Evolutionary conservation across 148 eudicot genomes (phyloP).

Genomic region (Polygonum aviculare): DNA sequence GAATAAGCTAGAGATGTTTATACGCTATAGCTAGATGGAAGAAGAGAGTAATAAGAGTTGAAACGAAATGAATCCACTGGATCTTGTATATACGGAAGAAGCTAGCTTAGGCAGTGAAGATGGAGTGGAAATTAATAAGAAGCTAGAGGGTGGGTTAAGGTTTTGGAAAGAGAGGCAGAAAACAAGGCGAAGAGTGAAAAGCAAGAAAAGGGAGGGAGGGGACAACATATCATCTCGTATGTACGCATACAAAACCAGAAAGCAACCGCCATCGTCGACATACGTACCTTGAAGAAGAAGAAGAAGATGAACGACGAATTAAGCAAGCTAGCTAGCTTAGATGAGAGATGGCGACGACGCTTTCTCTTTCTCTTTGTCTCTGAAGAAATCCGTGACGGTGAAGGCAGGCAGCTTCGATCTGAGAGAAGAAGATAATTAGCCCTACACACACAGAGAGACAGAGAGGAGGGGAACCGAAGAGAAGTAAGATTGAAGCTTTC

Average conservation of each 20-base stretch:
- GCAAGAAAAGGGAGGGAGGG: background rate
- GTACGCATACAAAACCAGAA: background rate
- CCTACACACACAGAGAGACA: background rate
- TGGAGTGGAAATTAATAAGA: no score
- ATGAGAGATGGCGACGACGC: background rate
- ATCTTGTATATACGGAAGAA: no score
- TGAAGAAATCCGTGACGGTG: conserved; percentile 1
- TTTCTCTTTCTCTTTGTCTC: no score
- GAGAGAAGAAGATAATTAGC: background rate
- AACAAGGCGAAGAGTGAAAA: background rate
- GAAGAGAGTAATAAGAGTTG: no score
- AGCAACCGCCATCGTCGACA: background rate
- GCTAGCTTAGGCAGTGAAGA: no score
- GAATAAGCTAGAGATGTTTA: background rate
- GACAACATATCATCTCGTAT: background rate
- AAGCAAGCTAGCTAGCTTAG: background rate
- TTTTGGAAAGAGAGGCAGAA: background rate
- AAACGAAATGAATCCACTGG: no score
- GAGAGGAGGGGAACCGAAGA: background rate
- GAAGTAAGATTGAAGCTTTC: conserved; percentile 2
- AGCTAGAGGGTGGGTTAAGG: background rate
- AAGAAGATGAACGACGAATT: background rate
- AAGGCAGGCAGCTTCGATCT: background rate
- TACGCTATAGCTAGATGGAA: no score
- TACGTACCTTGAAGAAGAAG: background rate